Conservation (phyloP, 2,329 filamentous ascomycete genomes). For the Trichoderma sp. region DNA sequence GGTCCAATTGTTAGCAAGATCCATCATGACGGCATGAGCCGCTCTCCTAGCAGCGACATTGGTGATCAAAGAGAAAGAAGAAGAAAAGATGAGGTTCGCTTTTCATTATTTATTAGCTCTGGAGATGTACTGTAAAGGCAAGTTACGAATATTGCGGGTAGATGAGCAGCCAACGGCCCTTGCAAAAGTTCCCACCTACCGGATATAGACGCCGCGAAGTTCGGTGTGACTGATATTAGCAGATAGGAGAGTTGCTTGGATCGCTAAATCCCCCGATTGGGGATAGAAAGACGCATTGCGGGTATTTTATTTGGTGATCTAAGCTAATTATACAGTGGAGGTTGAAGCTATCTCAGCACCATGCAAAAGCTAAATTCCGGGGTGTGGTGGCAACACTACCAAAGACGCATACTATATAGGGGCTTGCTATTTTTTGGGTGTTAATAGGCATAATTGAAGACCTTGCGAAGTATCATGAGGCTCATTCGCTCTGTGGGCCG, state of each 20-base stretch:
- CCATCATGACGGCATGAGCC: background rate
- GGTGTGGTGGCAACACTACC: background rate
- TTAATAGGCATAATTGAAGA: background rate
- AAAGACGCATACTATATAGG: background rate
- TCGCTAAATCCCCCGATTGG: background rate
- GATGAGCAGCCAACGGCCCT: background rate
- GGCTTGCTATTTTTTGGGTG: background rate
- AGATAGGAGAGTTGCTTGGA: background rate
- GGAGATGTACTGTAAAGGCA: background rate
- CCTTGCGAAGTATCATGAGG: background rate
- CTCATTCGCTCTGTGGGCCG: background rate
- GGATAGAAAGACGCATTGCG: background rate
- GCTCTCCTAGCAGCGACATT: background rate
- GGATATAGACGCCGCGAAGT: background rate
- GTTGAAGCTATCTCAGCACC: background rate
- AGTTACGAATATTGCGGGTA: background rate
- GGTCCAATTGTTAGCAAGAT: background rate
- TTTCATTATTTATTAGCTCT: background rate
- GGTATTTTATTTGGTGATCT: background rate
- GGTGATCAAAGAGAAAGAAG: background rate
- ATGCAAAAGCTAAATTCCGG: background rate
- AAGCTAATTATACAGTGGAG: background rate
- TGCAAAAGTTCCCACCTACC: background rate
- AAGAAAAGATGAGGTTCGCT: background rate
- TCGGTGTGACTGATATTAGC: background rate